phyloP scores from a whole-genome alignment of 352 stramenopile species.

The Globisporangium echinulatum region DNA sequence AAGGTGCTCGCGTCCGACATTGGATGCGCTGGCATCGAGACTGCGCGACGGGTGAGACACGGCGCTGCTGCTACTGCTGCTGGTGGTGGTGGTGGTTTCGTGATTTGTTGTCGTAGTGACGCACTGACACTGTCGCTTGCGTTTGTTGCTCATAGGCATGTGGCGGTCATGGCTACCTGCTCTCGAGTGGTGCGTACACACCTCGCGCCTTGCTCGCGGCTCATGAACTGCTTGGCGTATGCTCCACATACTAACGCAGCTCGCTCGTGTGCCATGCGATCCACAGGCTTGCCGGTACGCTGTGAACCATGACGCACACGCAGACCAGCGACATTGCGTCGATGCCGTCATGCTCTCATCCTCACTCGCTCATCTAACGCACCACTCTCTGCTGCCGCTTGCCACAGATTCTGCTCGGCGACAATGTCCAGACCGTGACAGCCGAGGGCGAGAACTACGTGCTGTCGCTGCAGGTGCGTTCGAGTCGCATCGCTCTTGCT shows the following conservation, averaged over 20 bases:
- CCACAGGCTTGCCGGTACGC: background rate
- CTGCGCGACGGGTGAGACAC: background rate
- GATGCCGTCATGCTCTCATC: no score
- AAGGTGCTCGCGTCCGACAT: conserved; percentile 3
- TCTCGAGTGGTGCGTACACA: conserved; percentile 52
- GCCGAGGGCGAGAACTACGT: conserved; percentile 97
- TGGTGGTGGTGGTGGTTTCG: background rate
- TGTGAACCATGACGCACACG: background rate
- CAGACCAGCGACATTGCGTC: no score
- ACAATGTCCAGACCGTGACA: conserved; percentile 92
- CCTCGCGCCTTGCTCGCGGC: no score
- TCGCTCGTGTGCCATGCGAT: background rate
- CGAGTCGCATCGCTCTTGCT: background rate
- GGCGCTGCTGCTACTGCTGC: no score
- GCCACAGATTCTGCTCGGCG: conserved; percentile 62
- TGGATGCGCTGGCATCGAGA: conserved; percentile 2
- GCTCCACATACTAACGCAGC: background rate
- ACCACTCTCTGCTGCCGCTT: background rate
- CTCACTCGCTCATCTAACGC: background rate
- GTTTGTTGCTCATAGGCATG: conserved; percentile 52
- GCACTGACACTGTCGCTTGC: no score
- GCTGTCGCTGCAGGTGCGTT: conserved; percentile 86
- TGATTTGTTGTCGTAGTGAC: background rate
- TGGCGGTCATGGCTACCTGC: conserved; percentile 92
- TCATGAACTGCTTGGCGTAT: background rate